Evolutionary conservation across 2,329 filamentous ascomycete genomes (phyloP).

Genomic region (Aspergillus novofumigatus): DNA sequence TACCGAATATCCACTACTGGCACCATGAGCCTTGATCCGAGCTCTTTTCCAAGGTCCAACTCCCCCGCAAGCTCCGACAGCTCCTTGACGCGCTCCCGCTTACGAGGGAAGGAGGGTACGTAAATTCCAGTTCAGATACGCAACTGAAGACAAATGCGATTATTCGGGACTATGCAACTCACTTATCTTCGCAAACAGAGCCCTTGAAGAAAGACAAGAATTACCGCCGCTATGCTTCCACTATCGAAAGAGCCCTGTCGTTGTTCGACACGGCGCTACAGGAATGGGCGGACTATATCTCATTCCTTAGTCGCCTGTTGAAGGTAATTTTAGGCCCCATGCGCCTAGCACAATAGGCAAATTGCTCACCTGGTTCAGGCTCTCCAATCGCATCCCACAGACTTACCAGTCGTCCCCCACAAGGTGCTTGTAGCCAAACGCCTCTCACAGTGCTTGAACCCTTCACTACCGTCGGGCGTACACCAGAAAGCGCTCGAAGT

Average conservation of each 20-base stretch:
- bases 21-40: conserved; percentile 43
- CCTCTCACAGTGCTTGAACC: conserved; percentile 91
- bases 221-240: conserved; percentile 84
- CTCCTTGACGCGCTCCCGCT: conserved; percentile 74
- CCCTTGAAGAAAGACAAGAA: conserved; percentile 55
- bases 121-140: conserved; percentile 1
- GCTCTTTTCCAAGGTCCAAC: conserved; percentile 39
- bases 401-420: conserved; percentile 69
- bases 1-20: conserved; percentile 24
- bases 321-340: conserved; percentile 57
- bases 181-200: conserved; percentile 19
- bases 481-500: conserved; percentile 97
- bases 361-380: conserved; percentile 51
- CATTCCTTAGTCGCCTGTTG: conserved; percentile 82
- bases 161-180: background rate
- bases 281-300: conserved; percentile 99
- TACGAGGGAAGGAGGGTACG: conserved; percentile 72
- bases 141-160: background rate
- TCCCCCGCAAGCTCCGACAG: conserved; percentile 84
- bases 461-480: conserved; percentile 86
- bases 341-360: background rate
- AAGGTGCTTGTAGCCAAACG: conserved; percentile 82
- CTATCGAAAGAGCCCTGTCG: conserved; percentile 79
- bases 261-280: conserved; percentile 90
- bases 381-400: conserved; percentile 76